phyloP scores from a whole-genome alignment of 2,329 filamentous ascomycete species.

The Lasiodiplodia sp. region DNA sequence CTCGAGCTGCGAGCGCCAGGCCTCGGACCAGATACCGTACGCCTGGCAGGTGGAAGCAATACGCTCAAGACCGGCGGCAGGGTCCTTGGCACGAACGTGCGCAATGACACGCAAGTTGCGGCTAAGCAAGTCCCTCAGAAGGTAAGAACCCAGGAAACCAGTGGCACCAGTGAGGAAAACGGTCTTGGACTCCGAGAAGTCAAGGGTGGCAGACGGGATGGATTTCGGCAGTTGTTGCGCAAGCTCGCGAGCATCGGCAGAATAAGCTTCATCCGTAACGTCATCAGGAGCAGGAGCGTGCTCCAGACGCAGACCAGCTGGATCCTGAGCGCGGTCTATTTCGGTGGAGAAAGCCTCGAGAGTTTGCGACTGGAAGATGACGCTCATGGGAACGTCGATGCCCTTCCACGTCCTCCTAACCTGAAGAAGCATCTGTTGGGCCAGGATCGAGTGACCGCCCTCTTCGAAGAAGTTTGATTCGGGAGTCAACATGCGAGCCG shows the following conservation, averaged over 20 bases:
- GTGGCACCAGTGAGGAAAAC: slow-evolving; percentile 89
- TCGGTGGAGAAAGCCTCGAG: slow-evolving; percentile 63
- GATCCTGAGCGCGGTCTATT: slow-evolving; percentile 59
- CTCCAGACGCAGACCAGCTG: slow-evolving; percentile 55
- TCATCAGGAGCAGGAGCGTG: slow-evolving; percentile 58
- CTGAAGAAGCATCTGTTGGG: slow-evolving; percentile 79
- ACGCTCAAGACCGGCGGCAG: slow-evolving; percentile 67
- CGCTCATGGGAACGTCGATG: slow-evolving; percentile 72
- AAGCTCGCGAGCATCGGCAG: slow-evolving; percentile 60
- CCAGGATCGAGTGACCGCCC: slow-evolving; percentile 81
- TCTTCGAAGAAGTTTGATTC: slow-evolving; percentile 77
- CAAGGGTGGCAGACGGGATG: slow-evolving; percentile 39
- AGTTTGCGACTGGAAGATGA: slow-evolving; percentile 73
- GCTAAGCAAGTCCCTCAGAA: slow-evolving; percentile 76
- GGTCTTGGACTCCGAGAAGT: slow-evolving; percentile 56
- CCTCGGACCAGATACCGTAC: slow-evolving; percentile 79
- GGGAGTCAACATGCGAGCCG: slow-evolving; percentile 70
- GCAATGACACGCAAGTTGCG: slow-evolving; percentile 72
- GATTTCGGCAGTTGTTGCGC: slow-evolving; percentile 56
- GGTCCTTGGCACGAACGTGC: slow-evolving; percentile 74
- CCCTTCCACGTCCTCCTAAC: slow-evolving; percentile 68
- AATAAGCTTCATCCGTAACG: slow-evolving; percentile 55
- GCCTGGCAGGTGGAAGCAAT: slow-evolving; percentile 72
- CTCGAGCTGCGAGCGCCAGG: slow-evolving; percentile 70
- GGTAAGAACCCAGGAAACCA: slow-evolving; percentile 84